Percentiles rank a stretch among this genome's conserved stretches.
phyloP scores from a whole-genome alignment of 345 rosid genomes.

The Salix suchowensis region DNA sequence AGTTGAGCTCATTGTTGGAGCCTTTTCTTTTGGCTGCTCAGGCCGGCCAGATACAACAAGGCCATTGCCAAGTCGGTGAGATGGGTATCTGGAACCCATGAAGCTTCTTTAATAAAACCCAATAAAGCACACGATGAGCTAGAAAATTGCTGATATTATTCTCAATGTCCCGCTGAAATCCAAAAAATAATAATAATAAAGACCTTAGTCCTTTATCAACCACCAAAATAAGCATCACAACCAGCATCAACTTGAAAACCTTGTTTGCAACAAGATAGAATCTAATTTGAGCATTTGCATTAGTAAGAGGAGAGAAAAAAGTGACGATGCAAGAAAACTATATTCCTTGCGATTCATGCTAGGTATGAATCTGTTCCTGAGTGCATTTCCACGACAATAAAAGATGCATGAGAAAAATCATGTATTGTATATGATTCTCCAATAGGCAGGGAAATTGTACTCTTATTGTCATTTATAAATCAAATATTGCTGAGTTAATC shows the following conservation, averaged over 20 bases:
- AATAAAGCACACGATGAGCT: background rate
- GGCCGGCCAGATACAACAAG: slow-evolving; percentile 90
- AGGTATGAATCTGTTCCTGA: background rate
- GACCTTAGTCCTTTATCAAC: background rate
- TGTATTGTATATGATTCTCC: background rate
- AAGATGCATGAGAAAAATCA: background rate
- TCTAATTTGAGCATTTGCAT: background rate
- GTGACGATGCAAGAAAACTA: background rate
- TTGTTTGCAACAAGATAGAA: too few relatives aligned
- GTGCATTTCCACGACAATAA: background rate
- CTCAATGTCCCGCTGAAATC: background rate
- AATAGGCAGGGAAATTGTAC: background rate
- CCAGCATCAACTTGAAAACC: background rate
- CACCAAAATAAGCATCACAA: background rate
- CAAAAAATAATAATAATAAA: background rate
- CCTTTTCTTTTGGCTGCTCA: slow-evolving; percentile 81
- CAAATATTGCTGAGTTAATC: background rate
- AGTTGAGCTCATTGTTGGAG: slow-evolving; percentile 82
- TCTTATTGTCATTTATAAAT: background rate
- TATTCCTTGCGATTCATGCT: background rate
- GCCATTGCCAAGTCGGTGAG: slow-evolving; percentile 88
- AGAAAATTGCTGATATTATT: background rate
- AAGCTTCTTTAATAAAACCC: background rate
- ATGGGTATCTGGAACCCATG: slow-evolving; percentile 77
- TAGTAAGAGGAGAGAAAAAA: background rate